Evolutionary conservation across 768 basidiomycete genomes (phyloP).

Genomic region (Termitomyces sp.): DNA sequence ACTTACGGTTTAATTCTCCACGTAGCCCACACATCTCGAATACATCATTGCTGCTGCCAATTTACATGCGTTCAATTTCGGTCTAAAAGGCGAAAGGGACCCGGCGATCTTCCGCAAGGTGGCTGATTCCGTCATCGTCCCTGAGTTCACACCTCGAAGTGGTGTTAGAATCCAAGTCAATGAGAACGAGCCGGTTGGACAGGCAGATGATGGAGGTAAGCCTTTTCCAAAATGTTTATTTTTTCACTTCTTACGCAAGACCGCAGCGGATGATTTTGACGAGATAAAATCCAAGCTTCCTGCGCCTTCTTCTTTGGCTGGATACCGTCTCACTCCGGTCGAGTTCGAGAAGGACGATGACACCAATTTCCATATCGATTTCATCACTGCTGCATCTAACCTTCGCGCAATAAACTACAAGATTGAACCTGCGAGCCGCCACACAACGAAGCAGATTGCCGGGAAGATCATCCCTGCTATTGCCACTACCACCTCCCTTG

Average conservation of each 20-base stretch:
- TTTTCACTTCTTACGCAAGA: neutral
- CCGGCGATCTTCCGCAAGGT: conserved; percentile 75
- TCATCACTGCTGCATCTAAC: conserved; percentile 97
- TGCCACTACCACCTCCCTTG: conserved; percentile 94
- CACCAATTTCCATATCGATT: conserved; percentile 96
- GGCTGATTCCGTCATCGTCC: conserved; percentile 76
- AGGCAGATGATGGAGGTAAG: conserved; percentile 38
- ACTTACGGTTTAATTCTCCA: neutral
- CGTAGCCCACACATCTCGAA: conserved; percentile 74
- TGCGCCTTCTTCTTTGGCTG: conserved; percentile 84
- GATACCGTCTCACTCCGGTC: conserved; percentile 92
- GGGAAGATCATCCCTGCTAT: conserved; percentile 99
- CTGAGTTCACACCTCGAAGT: conserved; percentile 89
- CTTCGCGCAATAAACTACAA: conserved; percentile 93
- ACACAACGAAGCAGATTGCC: conserved; percentile 95
- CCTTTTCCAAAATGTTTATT: neutral
- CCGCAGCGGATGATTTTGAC: conserved; percentile 45
- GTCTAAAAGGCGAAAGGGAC: conserved; percentile 85
- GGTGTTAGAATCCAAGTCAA: conserved; percentile 91
- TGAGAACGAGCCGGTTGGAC: conserved; percentile 84
- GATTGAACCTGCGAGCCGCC: conserved; percentile 80
- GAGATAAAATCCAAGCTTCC: conserved; percentile 69
- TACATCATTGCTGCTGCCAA: conserved; percentile 94
- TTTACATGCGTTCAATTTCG: conserved; percentile 97
- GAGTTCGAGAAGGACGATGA: conserved; percentile 99